phyloP scores from a whole-genome alignment of 139 green algal species.

The Spirogloea muscicola region DNA sequence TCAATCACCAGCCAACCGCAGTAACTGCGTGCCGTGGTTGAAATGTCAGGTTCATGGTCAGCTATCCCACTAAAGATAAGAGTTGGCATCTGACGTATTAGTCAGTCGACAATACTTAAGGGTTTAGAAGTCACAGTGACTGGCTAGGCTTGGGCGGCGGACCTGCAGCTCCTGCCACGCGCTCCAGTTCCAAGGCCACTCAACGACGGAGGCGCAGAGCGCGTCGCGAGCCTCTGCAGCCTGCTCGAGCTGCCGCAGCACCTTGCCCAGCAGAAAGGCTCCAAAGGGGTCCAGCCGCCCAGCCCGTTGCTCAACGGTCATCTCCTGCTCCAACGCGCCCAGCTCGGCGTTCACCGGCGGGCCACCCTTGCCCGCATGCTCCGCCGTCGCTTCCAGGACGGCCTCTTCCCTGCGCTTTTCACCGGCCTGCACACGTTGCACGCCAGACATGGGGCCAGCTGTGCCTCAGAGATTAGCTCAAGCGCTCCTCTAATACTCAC shows the following conservation, averaged over 20 bases:
- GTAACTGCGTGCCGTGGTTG: no score
- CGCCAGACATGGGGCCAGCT: no score
- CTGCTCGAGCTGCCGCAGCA: conserved; percentile 61
- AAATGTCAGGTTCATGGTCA: no score
- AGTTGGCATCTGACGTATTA: no score
- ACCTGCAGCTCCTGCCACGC: conserved; percentile 81
- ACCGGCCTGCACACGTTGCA: conserved; percentile 76
- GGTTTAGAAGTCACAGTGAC: no score
- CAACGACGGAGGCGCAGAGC: conserved; percentile 55
- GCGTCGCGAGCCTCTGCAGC: conserved; percentile 48
- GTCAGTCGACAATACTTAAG: no score
- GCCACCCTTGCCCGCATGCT: conserved; percentile 77
- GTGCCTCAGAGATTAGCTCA: not conserved
- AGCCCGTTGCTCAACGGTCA: not conserved
- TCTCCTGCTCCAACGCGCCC: conserved; percentile 54
- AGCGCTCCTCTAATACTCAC: no score
- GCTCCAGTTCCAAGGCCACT: conserved; percentile 86
- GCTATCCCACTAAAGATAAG: no score
- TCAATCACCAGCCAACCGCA: no score
- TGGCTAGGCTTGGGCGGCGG: no score
- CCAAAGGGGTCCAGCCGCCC: conserved; percentile 28
- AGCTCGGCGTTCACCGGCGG: conserved; percentile 61
- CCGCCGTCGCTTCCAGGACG: conserved; percentile 57
- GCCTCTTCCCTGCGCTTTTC: conserved; percentile 83
- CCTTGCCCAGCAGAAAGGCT: conserved; percentile 58